These are phyloP conservation scores for Gonapodya prolifera DNA, from an alignment of 192 early-diverging fungal genomes.

Conservation along the genomic window DNA sequence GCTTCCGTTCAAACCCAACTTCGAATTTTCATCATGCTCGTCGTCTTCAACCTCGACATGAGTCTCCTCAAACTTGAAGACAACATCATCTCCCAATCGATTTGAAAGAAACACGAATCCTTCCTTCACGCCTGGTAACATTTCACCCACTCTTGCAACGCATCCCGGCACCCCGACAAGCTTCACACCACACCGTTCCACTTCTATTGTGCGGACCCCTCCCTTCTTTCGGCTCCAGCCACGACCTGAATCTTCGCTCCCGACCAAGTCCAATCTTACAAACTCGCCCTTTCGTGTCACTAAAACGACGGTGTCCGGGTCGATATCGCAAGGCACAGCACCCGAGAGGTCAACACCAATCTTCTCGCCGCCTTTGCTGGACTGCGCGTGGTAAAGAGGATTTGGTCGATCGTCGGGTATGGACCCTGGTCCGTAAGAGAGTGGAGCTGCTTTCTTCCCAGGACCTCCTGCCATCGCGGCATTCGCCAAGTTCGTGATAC, in stretches of 20 bases:
- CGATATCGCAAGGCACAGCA: constrained; percentile 45
- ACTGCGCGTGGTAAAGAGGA: constrained; percentile 24
- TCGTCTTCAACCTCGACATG: constrained; percentile 8
- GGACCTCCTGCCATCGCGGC: constrained; percentile 3
- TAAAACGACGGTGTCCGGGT: constrained; percentile 56
- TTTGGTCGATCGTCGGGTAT: constrained; percentile 20
- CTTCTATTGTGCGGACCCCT: constrained; percentile 61
- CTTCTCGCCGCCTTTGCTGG: constrained; percentile 27
- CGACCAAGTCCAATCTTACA: constrained; percentile 54
- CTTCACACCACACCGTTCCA: constrained; percentile 30
- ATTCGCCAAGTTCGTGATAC: neutral
- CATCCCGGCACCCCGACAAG: constrained; percentile 7
- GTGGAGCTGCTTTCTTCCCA: neutral
- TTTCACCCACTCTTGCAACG: constrained; percentile 5
- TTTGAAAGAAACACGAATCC: constrained; percentile 56
- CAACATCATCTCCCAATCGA: constrained; percentile 48
- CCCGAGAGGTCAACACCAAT: constrained; percentile 65
- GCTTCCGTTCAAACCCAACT: neutral
- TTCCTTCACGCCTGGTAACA: constrained; percentile 24
- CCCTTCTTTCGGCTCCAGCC: constrained; percentile 51
- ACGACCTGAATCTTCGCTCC: constrained; percentile 34
- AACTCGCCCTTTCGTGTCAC: constrained; percentile 60
- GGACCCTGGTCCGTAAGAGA: constrained; percentile 3
- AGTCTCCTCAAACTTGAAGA: constrained; percentile 47
- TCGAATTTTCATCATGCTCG: neutral